Evolutionary conservation across 768 basidiomycete species (phyloP), one percentile per base, ranked within the genome.

Genomic region (Phanerodontia chrysosporium): DNA sequence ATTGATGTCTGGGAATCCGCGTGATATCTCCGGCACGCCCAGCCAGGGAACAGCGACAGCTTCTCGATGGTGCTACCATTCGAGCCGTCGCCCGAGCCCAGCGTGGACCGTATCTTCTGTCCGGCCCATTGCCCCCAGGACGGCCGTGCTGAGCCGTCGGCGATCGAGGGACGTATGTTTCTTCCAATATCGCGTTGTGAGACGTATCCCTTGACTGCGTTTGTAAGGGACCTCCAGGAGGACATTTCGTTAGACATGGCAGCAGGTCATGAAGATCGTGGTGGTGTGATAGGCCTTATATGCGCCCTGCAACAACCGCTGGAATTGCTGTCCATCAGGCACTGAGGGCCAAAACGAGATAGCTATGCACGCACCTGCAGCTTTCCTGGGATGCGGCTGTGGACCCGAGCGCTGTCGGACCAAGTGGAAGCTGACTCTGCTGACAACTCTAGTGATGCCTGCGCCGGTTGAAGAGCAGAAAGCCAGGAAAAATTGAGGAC

Each of bases 31-130:
- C 82, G 76, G 6, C 81, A 79, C 2, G 90, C 92, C 89, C 90
- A 94, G 1, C 92, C 90, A 4, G 92, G 92, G 72, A 93, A 92
- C 24, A 92, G 66, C 18, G 78, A 75, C 2, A 89, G 66, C 42
- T 76, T 75, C 63, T 88, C 85, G 18, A 67, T 56, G 29, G 62
- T 71, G n/a, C 6, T 53, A 21, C n/a, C 36, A 22, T 12, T 28
- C 10, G 52, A 16, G 7, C n/a, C 22, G 5, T 42, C 52, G n/a
- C 64, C 56, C 35, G 61, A 48, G 6, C 64, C 67, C 35, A 66
- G 66, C 30, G 65, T 62, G 53, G 64, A 53, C 12, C 65, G 62
- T 2, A 73, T 45, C 58, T 69, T 87, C 72, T 84, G 77, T 2
- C 81, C 79, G 3, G 86, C 84, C 86, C 87, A 89, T 25, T 81